Percentiles rank a stretch among this genome's conserved stretches.
Conservation (phyloP, 495 filamentous ascomycete genomes). For the Saxophila tyrrhenica region DNA sequence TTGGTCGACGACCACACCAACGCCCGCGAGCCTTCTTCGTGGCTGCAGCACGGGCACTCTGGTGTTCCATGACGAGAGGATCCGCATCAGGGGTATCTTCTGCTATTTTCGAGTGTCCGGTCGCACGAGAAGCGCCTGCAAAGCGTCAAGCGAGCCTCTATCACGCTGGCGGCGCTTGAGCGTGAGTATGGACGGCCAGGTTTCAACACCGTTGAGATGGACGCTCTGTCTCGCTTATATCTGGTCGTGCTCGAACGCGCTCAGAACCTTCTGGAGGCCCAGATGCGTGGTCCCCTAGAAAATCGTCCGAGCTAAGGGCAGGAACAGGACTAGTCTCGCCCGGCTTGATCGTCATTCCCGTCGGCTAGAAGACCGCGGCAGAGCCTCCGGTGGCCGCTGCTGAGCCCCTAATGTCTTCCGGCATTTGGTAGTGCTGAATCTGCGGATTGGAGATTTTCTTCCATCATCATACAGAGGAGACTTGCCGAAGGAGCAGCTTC, state of each 20-base stretch:
- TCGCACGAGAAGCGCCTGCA: not conserved
- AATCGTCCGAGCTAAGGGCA: not conserved
- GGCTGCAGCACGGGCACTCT: not conserved
- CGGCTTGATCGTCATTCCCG: not conserved
- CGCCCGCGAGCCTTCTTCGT: not conserved
- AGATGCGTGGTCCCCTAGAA: not conserved
- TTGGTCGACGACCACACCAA: not conserved
- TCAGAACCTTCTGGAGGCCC: no score
- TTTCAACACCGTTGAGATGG: no score
- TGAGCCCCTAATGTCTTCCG: not conserved
- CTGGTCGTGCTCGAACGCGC: no score
- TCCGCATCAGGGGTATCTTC: not conserved
- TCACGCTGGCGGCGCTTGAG: not conserved
- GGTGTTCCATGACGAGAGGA: not conserved
- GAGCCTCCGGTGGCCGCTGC: not conserved
- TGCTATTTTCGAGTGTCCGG: not conserved
- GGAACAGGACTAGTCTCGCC: not conserved
- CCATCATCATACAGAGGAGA: no score
- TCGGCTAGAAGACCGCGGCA: not conserved
- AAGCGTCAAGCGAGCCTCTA: not conserved
- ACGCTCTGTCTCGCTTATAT: no score
- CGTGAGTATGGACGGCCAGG: no score
- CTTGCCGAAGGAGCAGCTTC: no score
- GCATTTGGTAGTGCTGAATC: not conserved
- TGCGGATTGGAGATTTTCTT: no score